These are phyloP conservation scores for Phoma sp. DNA, from an alignment of 2,329 filamentous ascomycete genomes.

Conservation along the genomic window DNA sequence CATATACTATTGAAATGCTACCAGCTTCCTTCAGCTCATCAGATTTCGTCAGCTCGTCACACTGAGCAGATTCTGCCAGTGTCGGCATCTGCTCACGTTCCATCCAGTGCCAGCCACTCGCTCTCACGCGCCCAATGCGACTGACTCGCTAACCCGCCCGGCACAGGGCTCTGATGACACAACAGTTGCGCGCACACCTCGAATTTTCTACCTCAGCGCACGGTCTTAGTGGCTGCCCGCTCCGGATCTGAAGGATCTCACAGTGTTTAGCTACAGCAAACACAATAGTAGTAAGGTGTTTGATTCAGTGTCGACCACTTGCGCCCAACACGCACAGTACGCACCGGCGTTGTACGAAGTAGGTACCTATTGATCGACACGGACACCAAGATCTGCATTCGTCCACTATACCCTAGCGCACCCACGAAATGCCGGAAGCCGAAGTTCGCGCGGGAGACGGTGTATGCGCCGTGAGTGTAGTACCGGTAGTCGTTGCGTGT, in stretches of 20 bases:
- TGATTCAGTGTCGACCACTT: neutral
- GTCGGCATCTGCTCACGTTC: neutral
- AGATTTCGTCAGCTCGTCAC: neutral
- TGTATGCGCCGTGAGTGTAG: neutral
- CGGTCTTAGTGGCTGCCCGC: neutral
- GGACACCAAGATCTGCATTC: constrained; percentile 8
- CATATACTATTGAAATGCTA: constrained; percentile 8
- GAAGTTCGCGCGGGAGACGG: neutral
- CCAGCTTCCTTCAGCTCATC: neutral
- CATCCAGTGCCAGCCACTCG: neutral
- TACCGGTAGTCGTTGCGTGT: neutral
- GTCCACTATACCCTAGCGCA: neutral
- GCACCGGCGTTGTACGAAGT: neutral
- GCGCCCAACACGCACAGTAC: neutral
- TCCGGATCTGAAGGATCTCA: neutral
- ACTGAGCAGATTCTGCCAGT: neutral
- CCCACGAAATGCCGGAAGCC: neutral
- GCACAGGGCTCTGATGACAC: neutral
- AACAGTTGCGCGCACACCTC: neutral
- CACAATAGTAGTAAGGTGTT: neutral
- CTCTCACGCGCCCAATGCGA: neutral
- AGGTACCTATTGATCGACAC: constrained; percentile 20
- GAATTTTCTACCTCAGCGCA: neutral
- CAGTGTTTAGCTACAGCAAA: too few relatives aligned
- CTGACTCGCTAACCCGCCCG: constrained; percentile 10